Evolutionary conservation across 164 flowering plant genomes (phyloP).

Genomic region (Macadamia integrifolia): DNA sequence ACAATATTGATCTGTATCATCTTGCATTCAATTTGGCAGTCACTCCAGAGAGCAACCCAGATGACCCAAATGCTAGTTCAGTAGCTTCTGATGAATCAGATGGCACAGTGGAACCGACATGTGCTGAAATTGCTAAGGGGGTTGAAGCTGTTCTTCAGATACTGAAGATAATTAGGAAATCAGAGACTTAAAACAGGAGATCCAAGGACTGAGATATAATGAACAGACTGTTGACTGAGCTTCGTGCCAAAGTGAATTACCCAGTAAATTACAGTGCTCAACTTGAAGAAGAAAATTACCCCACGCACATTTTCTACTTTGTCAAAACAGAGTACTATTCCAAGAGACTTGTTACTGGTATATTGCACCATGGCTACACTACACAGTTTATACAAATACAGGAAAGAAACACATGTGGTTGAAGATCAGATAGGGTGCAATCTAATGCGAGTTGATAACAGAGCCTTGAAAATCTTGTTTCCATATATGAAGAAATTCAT

Average conservation of each 20-base stretch:
- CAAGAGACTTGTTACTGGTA: conserved; percentile 61
- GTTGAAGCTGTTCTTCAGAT: conserved; percentile 80
- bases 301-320: conserved; percentile 67
- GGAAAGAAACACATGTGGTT: conserved; percentile 86
- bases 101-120: conserved; percentile 53
- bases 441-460: conserved; percentile 75
- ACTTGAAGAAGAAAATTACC: conserved; percentile 86
- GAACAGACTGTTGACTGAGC: conserved; percentile 74
- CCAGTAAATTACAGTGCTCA: conserved; percentile 63
- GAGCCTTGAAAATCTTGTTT: conserved; percentile 51
- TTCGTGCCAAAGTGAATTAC: conserved; percentile 68
- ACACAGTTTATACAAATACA: conserved; percentile 81
- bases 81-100: conserved; percentile 26
- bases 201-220: conserved; percentile 84
- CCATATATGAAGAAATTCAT: conserved; percentile 86
- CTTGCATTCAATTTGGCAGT: conserved; percentile 77
- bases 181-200: conserved; percentile 85
- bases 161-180: conserved; percentile 78
- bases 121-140: conserved; percentile 86
- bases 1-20: conserved; percentile 71
- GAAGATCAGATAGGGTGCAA: conserved; percentile 90
- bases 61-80: conserved; percentile 20
- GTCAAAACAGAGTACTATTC: conserved; percentile 77
- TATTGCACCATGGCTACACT: conserved; percentile 83
- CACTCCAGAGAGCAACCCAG: conserved; percentile 40